Percentiles rank a stretch among this genome's conserved stretches.
Conservation (phyloP, 192 early-diverging fungal genomes). For the Coemansia brasiliensis region DNA sequence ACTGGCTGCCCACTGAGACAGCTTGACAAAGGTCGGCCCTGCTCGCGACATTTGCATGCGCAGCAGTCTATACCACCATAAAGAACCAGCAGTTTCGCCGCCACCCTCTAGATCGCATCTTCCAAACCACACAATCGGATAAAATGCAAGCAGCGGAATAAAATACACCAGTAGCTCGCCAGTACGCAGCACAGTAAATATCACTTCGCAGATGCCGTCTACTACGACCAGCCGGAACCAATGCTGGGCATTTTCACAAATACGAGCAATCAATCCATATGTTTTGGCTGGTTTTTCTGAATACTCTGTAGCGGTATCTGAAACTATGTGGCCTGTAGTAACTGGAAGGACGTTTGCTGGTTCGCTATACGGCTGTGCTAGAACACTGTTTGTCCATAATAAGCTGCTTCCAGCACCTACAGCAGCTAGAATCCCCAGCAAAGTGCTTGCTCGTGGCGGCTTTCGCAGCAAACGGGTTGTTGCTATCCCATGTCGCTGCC, state of each 20-base stretch:
- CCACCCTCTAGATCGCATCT: conserved; percentile 37
- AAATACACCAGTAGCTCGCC: conserved; percentile 66
- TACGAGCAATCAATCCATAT: neutral
- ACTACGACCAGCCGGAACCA: conserved; percentile 12
- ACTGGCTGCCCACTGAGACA: conserved; percentile 94
- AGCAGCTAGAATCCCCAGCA: too few species aligned
- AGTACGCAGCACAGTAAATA: conserved; percentile 55
- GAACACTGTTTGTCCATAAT: too few species aligned
- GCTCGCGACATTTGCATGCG: conserved; percentile 79
- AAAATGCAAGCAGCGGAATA: conserved; percentile 63
- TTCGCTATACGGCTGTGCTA: too few species aligned
- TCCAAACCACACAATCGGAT: conserved; percentile 65
- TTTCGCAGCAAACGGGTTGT: too few species aligned
- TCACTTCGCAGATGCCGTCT: conserved; percentile 22
- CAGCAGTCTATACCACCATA: conserved; percentile 87
- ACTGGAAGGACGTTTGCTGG: too few species aligned
- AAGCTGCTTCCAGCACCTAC: too few species aligned
- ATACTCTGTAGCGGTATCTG: too few species aligned
- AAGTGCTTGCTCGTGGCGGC: too few species aligned
- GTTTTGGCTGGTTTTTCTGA: neutral
- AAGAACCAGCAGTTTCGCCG: conserved; percentile 58
- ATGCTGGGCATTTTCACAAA: neutral
- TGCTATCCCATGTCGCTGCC: neutral
- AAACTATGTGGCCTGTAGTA: too few species aligned
- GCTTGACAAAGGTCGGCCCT: conserved; percentile 96